Evolutionary conservation across 352 stramenopile genomes (phyloP).

Genomic region (Peronospora destructor): DNA sequence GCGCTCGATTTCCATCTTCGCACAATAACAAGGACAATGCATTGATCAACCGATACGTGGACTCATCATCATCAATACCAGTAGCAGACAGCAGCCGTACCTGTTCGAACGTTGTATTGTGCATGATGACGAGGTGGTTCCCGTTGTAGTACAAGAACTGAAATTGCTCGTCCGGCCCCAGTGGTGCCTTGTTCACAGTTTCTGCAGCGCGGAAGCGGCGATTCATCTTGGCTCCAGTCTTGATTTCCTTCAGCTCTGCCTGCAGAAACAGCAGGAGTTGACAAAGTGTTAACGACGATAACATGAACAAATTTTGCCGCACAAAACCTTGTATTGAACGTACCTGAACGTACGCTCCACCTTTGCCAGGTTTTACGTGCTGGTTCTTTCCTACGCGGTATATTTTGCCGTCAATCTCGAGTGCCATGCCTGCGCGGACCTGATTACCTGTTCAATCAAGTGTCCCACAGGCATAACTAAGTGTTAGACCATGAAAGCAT

Average conservation of each 20-base stretch:
- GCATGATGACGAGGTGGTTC: slow-evolving; percentile 77
- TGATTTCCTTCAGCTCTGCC: slow-evolving; percentile 82
- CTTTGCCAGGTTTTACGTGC: slow-evolving; percentile 81
- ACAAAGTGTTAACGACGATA: neutral
- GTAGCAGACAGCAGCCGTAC: slow-evolving; percentile 21
- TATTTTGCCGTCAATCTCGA: slow-evolving; percentile 79
- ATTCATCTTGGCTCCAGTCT: slow-evolving; percentile 80
- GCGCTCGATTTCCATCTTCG: slow-evolving; percentile 63
- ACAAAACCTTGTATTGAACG: neutral
- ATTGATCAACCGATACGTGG: neutral
- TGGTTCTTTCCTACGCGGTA: slow-evolving; percentile 82
- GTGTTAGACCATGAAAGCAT: neutral
- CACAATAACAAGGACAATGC: neutral
- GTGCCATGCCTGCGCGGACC: slow-evolving; percentile 70
- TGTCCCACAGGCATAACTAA: slow-evolving; percentile 6
- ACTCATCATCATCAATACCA: slow-evolving; percentile 1
- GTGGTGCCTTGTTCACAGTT: slow-evolving; percentile 67
- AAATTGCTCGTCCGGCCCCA: slow-evolving; percentile 65
- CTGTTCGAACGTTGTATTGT: slow-evolving; percentile 77
- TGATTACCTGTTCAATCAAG: slow-evolving; percentile 55
- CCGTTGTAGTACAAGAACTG: slow-evolving; percentile 82
- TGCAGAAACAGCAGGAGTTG: slow-evolving; percentile 14
- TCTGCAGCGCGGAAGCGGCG: slow-evolving; percentile 76
- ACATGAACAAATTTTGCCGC: neutral
- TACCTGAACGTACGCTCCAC: slow-evolving; percentile 73